phyloP scores from a whole-genome alignment of 2,329 filamentous ascomycete genomes.

The Epichloe gansuensis region DNA sequence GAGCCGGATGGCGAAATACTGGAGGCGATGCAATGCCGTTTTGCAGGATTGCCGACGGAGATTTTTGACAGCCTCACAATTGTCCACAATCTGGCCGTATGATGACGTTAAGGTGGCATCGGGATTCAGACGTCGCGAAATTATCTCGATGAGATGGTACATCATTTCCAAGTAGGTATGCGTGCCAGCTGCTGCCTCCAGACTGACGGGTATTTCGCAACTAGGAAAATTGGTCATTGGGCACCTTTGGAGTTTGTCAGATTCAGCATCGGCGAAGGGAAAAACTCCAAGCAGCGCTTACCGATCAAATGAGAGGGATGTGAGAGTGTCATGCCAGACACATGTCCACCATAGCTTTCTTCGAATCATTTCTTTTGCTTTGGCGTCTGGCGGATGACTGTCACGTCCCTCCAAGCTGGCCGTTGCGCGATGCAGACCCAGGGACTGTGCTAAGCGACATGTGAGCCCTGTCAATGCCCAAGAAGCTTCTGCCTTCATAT shows the following conservation, averaged over 20 bases:
- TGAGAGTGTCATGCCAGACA: slow-evolving; percentile 54
- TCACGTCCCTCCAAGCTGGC: slow-evolving; percentile 31
- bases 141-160: slow-evolving; percentile 50
- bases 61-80: slow-evolving; percentile 42
- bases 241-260: slow-evolving; percentile 28
- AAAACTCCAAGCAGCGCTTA: slow-evolving; percentile 13
- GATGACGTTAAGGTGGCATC: slow-evolving; percentile 36
- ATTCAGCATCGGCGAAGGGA: not conserved
- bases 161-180: slow-evolving; percentile 51
- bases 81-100: slow-evolving; percentile 43
- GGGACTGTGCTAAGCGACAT: slow-evolving; percentile 50
- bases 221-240: slow-evolving; percentile 50
- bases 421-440: slow-evolving; percentile 43
- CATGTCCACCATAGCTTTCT: slow-evolving; percentile 51
- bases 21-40: slow-evolving; percentile 47
- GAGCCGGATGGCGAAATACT: slow-evolving; percentile 50
- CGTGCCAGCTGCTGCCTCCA: slow-evolving; percentile 30
- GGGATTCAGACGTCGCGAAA: slow-evolving; percentile 43
- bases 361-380: slow-evolving; percentile 41
- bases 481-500: slow-evolving; percentile 57
- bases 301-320: slow-evolving; percentile 53
- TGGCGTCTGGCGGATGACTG: slow-evolving; percentile 28
- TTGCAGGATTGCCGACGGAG: slow-evolving; percentile 43
- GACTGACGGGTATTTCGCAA: slow-evolving; percentile 37
- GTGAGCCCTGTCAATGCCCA: slow-evolving; percentile 53